phyloP scores from a whole-genome alignment of 345 rosid species.

The Populus alba region DNA sequence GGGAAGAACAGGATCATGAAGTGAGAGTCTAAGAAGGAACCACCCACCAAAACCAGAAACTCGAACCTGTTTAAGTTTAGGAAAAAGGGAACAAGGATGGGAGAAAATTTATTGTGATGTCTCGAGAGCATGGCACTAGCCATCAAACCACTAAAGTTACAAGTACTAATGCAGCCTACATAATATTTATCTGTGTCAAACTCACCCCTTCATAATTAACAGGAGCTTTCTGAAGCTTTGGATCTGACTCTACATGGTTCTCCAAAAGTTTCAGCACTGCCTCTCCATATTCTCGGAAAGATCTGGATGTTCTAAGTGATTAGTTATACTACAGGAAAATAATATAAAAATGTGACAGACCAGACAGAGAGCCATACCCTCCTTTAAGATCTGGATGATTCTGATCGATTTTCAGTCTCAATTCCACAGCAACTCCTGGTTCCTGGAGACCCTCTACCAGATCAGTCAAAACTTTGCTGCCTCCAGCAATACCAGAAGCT shows the following conservation, averaged over 20 bases:
- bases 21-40: constrained; percentile 97
- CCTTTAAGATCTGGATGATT: constrained; percentile 86
- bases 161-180: background rate
- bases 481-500: constrained; percentile 61
- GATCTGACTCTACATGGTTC: constrained; percentile 47
- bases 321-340: constrained; percentile 2
- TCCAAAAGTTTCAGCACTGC: constrained; percentile 71
- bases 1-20: constrained; percentile 98
- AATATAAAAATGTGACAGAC: background rate
- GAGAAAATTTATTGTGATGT: background rate
- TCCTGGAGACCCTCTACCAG: constrained; percentile 81
- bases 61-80: constrained; percentile 53
- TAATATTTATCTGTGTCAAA: constrained; percentile 6
- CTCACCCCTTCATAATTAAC: constrained; percentile 90
- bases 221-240: constrained; percentile 73
- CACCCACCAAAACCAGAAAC: constrained; percentile 93
- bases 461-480: constrained; percentile 86
- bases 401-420: constrained; percentile 83
- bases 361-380: constrained; percentile 50
- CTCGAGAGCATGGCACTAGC: background rate
- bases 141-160: background rate
- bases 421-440: constrained; percentile 68
- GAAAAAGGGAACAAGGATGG: background rate
- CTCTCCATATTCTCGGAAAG: constrained; percentile 89
- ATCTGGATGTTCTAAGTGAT: constrained; percentile 39